A percentile compares a stretch with the other conserved stretches of the same genome.
Conservation (phyloP, 805 yeast species). For the Diddensiella santjacobensis region DNA sequence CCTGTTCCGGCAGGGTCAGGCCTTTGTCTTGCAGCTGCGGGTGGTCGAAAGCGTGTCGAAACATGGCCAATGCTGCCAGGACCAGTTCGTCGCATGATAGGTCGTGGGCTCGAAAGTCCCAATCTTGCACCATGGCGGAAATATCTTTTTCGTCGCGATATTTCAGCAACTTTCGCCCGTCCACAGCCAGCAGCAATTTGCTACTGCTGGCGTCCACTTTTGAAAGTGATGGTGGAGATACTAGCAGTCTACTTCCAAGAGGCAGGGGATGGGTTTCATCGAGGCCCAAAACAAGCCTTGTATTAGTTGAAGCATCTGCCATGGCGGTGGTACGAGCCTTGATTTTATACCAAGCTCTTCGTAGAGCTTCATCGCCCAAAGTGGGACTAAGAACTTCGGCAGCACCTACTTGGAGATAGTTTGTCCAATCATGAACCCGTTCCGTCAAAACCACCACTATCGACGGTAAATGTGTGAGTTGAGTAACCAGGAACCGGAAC, state of each 20-base stretch:
- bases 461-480: slow-evolving; percentile 16
- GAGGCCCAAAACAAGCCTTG: slow-evolving; percentile 9
- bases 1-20: slow-evolving; percentile 37
- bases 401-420: slow-evolving; percentile 14
- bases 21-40: slow-evolving; percentile 1
- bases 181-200: not conserved
- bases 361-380: not conserved
- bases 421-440: slow-evolving; percentile 7
- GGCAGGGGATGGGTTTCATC: not conserved
- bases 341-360: not conserved
- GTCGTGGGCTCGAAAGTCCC: slow-evolving; percentile 72
- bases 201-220: not conserved
- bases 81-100: slow-evolving; percentile 62
- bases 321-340: not conserved
- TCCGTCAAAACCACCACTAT: slow-evolving; percentile 13
- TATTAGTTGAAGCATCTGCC: slow-evolving; percentile 9
- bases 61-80: slow-evolving; percentile 54
- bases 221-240: not conserved
- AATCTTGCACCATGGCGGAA: slow-evolving; percentile 24
- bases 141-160: not conserved
- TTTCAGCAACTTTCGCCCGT: not conserved
- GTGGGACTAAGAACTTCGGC: slow-evolving; percentile 1
- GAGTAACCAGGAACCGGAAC: slow-evolving; percentile 14
- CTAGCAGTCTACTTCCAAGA: not conserved
- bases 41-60: slow-evolving; percentile 39